phyloP scores from a whole-genome alignment of 768 basidiomycete genomes.

The Amanita fuliginea region DNA sequence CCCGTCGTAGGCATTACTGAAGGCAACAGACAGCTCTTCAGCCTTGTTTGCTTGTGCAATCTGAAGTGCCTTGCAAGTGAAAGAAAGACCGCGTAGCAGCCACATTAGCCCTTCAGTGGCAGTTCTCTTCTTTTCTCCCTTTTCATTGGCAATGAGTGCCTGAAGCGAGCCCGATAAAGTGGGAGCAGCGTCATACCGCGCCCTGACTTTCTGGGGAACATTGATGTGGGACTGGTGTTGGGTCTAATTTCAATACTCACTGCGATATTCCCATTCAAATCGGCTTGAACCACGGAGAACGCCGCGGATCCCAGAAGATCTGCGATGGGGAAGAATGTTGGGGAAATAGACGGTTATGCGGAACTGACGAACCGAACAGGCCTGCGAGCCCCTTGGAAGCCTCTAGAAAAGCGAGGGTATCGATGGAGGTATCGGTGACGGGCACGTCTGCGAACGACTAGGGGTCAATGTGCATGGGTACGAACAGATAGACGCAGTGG shows the following conservation, averaged over 20 bases:
- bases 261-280: conserved; percentile 85
- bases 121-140: conserved; percentile 72
- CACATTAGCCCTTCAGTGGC: conserved; percentile 92
- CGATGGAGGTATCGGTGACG: conserved; percentile 76
- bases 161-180: conserved; percentile 69
- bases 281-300: conserved; percentile 73
- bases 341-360: not conserved
- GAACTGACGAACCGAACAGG: conserved; percentile 62
- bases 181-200: conserved; percentile 62
- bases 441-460: conserved; percentile 94
- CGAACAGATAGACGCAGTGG: not conserved
- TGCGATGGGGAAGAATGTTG: conserved; percentile 16
- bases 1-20: conserved; percentile 68
- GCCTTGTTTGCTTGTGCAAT: conserved; percentile 53
- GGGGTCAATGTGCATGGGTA: not conserved
- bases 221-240: not conserved
- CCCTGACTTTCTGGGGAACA: conserved; percentile 70
- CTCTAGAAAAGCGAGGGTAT: conserved; percentile 81
- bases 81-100: conserved; percentile 84
- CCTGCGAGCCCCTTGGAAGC: conserved; percentile 82
- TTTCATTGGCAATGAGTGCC: conserved; percentile 73
- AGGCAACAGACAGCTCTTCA: conserved; percentile 59
- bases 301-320: conserved; percentile 82
- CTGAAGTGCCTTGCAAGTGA: conserved; percentile 78
- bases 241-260: conserved; percentile 32